Evolutionary conservation across 164 flowering plant genomes (phyloP), one percentile per base, ranked within the genome.

Genomic region (Houttuynia cordata): DNA sequence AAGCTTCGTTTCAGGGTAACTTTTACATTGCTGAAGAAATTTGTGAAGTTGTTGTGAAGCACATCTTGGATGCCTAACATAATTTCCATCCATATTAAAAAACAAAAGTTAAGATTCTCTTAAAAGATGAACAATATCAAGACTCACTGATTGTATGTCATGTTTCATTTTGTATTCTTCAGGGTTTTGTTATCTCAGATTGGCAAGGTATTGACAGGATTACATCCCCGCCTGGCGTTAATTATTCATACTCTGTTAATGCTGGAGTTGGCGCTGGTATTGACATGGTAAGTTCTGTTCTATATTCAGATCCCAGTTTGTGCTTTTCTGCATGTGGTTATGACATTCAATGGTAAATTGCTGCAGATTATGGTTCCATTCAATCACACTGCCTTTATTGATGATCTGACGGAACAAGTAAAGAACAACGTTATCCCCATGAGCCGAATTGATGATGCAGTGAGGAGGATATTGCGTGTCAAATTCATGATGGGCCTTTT

Each of bases 171-270:
- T 17, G 14, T 45, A 2, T 45, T 45, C 17, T 45, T 42, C 76
- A 79, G 79, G 83, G 81, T 18, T 67, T 77, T 62, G 83, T 81
- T 37, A 70, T 74, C 61, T 79, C 85, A 24, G 81, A 77, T 70
- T 75, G 78, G 78, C 52, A 73, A 51, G 85, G 83, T 3, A 67
- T 81, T 59, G 82, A 81, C 64, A 71, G 73, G 67, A 74, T 81
- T 47, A 78, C 80, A 20, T 21, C 63, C 45, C 81, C 85, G 41
- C 69, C 76, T 0, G 70, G 61, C 56, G 62, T 73, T 5, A 81
- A 81, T 57, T 81, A 79, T 55, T 54, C 80, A 19, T 74, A 71
- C 52, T 79, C 83, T 14, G 72, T 81, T 20, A 57, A 74, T 58
- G 72, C 75, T 23, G 75, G 72, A 51, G 60, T 80, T 45, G 49